Evolutionary conservation across 148 eudicot genomes (phyloP).

Genomic region (Chenopodium quinoa): DNA sequence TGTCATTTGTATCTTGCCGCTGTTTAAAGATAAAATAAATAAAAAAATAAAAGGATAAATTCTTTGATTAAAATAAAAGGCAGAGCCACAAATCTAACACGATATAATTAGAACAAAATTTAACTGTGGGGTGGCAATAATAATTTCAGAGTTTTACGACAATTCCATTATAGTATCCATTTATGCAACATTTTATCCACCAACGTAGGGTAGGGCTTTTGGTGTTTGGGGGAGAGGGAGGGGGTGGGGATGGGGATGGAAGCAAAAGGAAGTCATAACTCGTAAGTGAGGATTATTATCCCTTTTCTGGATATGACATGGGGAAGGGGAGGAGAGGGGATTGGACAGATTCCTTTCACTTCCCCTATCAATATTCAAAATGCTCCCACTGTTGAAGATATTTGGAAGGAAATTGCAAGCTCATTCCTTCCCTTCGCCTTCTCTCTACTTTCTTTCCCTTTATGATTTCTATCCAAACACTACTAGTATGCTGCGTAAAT

Average conservation of each 20-base stretch:
- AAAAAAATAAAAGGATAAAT: not conserved
- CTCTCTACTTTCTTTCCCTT: no score
- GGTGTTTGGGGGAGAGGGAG: not conserved
- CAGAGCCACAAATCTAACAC: not conserved
- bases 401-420: no score
- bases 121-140: not conserved
- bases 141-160: not conserved
- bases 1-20: constrained; percentile 22
- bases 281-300: no score
- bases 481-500: no score
- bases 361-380: no score
- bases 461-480: no score
- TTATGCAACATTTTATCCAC: not conserved
- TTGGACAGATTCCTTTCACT: no score
- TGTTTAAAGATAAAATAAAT: not conserved
- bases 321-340: no score
- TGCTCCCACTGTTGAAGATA: no score
- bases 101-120: not conserved
- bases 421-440: no score
- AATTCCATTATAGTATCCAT: not conserved
- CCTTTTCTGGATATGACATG: no score
- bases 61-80: not conserved
- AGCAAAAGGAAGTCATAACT: no score
- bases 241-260: not conserved
- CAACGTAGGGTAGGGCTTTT: not conserved